A percentile compares a stretch with the other conserved stretches of the same genome.
Conservation (phyloP, 495 filamentous ascomycete species). For the Xylaria acuta region DNA sequence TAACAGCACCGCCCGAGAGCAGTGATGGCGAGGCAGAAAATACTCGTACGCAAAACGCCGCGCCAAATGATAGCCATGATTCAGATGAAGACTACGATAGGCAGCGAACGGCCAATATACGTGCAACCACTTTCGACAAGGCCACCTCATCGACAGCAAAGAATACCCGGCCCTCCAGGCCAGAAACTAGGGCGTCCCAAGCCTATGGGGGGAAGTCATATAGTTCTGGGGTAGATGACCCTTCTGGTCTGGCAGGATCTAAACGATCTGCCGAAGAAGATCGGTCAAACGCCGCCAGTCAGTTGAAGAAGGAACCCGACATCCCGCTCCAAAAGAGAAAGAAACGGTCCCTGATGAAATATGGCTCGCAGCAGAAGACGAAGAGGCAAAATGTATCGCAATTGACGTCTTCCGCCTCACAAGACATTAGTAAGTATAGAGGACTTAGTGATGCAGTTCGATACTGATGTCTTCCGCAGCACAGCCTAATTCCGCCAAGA, state of each 20-base stretch:
- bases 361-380: slow-evolving; percentile 1
- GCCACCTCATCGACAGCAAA: background rate
- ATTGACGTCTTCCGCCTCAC: slow-evolving; percentile 7
- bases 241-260: slow-evolving; percentile 34
- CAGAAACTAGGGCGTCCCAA: slow-evolving; percentile 15
- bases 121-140: slow-evolving; percentile 29
- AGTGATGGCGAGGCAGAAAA: slow-evolving; percentile 35
- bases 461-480: slow-evolving; percentile 13
- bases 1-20: slow-evolving; percentile 34
- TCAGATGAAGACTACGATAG: slow-evolving; percentile 31
- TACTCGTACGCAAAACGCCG: no score
- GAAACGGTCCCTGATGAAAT: slow-evolving; percentile 14
- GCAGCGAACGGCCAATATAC: slow-evolving; percentile 30
- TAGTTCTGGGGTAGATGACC: slow-evolving; percentile 22
- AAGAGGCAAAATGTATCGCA: background rate
- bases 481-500: background rate
- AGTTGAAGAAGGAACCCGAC: slow-evolving; percentile 22
- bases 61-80: slow-evolving; percentile 14
- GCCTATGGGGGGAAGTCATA: background rate
- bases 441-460: background rate
- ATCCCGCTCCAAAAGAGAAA: slow-evolving; percentile 9
- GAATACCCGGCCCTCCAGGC: background rate
- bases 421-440: slow-evolving; percentile 18
- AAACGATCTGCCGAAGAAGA: slow-evolving; percentile 35
- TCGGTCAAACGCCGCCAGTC: slow-evolving; percentile 6